Base-by-base conservation (phyloP, 805 yeast species). In the Candida pseudofarinosa region DNA sequence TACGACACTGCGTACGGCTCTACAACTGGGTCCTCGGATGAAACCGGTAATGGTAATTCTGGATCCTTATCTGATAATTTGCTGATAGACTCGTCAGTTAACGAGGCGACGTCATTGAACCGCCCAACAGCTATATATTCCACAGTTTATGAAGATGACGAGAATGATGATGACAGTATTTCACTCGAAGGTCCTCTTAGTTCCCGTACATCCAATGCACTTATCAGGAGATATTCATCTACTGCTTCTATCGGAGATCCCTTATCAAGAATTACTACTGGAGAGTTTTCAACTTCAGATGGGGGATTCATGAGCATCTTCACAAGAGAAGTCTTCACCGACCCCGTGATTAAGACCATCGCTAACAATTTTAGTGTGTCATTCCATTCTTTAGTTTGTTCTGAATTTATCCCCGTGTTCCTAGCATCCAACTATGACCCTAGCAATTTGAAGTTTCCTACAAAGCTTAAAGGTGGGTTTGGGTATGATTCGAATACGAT, bases 341-440 rank as follows among this genome's bases (percentile, higher is more conserved):
- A 49, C n/a, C 55, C 58, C 10, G 69, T 66, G 14, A 39, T 63
- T 3, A 56, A 56, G 37, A 53, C 65, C 6, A 61, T 67, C 40
- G 18, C 56, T 56, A 44, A 71, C 57, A 55, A 71, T 52, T 70
- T 76, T 40, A 53, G 69, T 18, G 54, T 72, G 49, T 63, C 78
- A n/a, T 65, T 77, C 38, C 81, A 76, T 53, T 54, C 63, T 10
- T 60, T 74, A 13, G 79, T 76, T 3, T 76, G 63, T 53, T 70
- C 73, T 28, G 83, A 79, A 54, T 75, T 80, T 41, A 52, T 80
- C 35, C 85, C 85, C 0, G 72, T 80, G 3, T 73, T 73, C 42
- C 60, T 80, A 13, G 79, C 83, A 2, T 57, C 63, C 4, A 48
- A 54, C 8, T 49, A 56, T 14, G 42, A 48, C 16, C 44, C 44